phyloP scores from a whole-genome alignment of 805 yeast genomes.

The Ogataea polymorpha region DNA sequence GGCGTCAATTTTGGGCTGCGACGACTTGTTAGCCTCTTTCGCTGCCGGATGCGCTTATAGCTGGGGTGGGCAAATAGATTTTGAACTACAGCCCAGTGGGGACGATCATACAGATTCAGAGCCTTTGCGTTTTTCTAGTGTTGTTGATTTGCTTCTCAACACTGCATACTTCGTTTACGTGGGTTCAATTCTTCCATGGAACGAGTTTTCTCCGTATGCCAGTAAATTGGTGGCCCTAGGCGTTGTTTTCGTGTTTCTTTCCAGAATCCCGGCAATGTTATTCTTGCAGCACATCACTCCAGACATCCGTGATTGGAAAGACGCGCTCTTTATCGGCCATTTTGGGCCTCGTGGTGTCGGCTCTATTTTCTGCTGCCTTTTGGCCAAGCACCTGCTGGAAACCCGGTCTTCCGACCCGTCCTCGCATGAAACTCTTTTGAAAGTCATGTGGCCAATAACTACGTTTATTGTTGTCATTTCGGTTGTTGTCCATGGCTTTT shows the following conservation, averaged over 20 bases:
- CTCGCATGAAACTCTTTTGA: slow-evolving; percentile 12
- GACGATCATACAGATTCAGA: slow-evolving; percentile 42
- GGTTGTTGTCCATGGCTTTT: slow-evolving; percentile 86
- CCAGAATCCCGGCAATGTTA: slow-evolving; percentile 82
- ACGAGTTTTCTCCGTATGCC: slow-evolving; percentile 62
- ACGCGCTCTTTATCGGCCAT: slow-evolving; percentile 90
- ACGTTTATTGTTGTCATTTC: slow-evolving; percentile 79
- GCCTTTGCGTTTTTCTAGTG: slow-evolving; percentile 67
- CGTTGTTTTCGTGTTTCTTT: slow-evolving; percentile 64
- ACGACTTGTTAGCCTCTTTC: slow-evolving; percentile 83
- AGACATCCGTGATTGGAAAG: slow-evolving; percentile 88
- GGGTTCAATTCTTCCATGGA: slow-evolving; percentile 92
- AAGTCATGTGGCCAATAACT: slow-evolving; percentile 74
- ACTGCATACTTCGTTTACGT: slow-evolving; percentile 85
- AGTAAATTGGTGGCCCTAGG: slow-evolving; percentile 82
- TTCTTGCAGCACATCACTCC: slow-evolving; percentile 76
- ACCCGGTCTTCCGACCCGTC: slow-evolving; percentile 16
- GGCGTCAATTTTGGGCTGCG: slow-evolving; percentile 84
- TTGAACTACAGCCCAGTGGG: slow-evolving; percentile 6
- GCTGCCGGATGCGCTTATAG: slow-evolving; percentile 92
- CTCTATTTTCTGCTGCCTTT: slow-evolving; percentile 78
- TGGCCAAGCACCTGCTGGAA: slow-evolving; percentile 56
- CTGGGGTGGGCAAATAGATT: slow-evolving; percentile 67
- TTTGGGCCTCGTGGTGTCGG: slow-evolving; percentile 98
- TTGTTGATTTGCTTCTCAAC: slow-evolving; percentile 80